These are phyloP conservation scores for Carex myosuroides DNA, from an alignment of 176 grass and related monocot genomes.

Conservation along the genomic window DNA sequence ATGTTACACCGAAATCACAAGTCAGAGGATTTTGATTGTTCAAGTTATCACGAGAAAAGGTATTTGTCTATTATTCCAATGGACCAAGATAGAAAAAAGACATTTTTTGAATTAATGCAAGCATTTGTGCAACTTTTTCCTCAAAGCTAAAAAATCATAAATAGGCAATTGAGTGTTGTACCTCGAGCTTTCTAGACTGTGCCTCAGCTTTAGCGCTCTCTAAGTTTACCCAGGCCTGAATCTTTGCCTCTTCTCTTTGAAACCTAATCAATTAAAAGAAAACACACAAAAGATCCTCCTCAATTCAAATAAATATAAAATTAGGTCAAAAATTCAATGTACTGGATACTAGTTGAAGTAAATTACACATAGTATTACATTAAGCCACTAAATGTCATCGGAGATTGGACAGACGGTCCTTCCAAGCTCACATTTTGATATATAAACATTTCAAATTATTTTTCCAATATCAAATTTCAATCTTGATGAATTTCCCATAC, in stretches of 20 bases:
- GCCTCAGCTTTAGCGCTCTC: conserved; percentile 97
- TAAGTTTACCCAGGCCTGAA: conserved; percentile 90
- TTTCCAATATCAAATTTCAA: neutral
- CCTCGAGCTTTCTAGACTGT: conserved; percentile 96
- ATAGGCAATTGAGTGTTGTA: neutral
- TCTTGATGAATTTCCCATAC: neutral
- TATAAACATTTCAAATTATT: neutral
- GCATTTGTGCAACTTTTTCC: neutral
- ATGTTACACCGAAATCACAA: neutral
- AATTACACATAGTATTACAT: neutral
- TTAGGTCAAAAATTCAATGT: neutral
- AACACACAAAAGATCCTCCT: neutral
- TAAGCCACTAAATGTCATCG: neutral
- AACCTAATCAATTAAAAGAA: conserved; percentile 40
- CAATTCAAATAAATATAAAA: neutral
- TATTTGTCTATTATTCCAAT: neutral
- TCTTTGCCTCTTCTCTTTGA: conserved; percentile 90
- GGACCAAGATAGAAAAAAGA: neutral
- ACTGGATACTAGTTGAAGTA: neutral
- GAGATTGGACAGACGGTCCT: neutral
- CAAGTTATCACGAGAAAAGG: neutral
- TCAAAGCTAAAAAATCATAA: neutral
- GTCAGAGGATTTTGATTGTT: neutral
- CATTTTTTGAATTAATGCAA: neutral
- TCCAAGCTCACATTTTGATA: conserved; percentile 1